Percentiles rank a stretch among this genome's conserved stretches.
Evolutionary conservation across 306 rosid species (phyloP).

Genomic region (Cucumis melo): DNA sequence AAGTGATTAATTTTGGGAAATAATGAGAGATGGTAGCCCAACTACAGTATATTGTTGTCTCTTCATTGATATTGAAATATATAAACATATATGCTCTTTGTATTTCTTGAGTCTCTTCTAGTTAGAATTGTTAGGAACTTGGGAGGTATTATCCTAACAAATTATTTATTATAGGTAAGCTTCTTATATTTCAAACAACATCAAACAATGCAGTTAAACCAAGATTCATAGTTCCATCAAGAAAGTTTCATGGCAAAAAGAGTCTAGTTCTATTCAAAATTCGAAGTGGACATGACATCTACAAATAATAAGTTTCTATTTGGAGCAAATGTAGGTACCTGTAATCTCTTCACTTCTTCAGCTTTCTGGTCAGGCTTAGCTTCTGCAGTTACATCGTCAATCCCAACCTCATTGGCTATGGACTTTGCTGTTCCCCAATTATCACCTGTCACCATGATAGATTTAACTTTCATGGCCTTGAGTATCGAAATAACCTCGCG

Average conservation of each 20-base stretch:
- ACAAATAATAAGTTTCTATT: not conserved
- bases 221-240: not conserved
- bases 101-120: too few species aligned
- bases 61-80: too few species aligned
- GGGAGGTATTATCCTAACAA: too few species aligned
- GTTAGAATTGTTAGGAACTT: too few species aligned
- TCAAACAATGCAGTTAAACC: not conserved
- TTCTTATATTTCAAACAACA: not conserved
- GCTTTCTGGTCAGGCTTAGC: constrained; percentile 70
- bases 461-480: constrained; percentile 48
- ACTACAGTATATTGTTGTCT: too few species aligned
- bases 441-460: constrained; percentile 83
- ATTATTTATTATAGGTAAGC: not conserved
- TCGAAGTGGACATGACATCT: not conserved
- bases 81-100: too few species aligned
- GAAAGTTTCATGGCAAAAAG: not conserved
- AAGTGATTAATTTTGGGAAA: too few species aligned
- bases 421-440: constrained; percentile 88
- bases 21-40: too few species aligned
- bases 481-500: constrained; percentile 54
- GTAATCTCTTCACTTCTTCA: constrained; percentile 42
- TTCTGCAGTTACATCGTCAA: constrained; percentile 59
- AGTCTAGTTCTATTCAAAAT: not conserved
- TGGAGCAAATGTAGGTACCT: constrained; percentile 24
- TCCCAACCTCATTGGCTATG: constrained; percentile 61